Evolutionary conservation across 768 basidiomycete species (phyloP).

Genomic region (Leccinum uliginosum): DNA sequence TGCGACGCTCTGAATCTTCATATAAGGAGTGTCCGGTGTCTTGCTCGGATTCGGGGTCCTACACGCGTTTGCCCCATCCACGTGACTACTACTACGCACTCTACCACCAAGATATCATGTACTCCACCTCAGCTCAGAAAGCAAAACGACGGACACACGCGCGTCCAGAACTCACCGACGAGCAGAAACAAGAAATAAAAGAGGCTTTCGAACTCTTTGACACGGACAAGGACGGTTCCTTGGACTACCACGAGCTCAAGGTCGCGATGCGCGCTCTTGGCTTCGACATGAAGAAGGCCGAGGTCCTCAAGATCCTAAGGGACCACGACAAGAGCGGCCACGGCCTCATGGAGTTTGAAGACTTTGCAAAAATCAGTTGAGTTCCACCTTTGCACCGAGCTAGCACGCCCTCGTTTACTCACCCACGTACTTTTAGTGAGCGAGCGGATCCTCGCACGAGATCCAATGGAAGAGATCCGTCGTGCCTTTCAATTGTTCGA

Average conservation of each 20-base stretch:
- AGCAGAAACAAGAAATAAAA: slow-evolving; percentile 94
- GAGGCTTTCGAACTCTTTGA: slow-evolving; percentile 99
- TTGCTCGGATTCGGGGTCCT: slow-evolving; percentile 22
- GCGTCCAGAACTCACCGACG: slow-evolving; percentile 81
- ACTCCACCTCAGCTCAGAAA: slow-evolving; percentile 63
- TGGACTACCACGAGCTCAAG: slow-evolving; percentile 99
- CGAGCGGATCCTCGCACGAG: slow-evolving; percentile 86
- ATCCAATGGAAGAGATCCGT: slow-evolving; percentile 95
- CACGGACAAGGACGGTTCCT: slow-evolving; percentile 92
- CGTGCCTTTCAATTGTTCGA: slow-evolving; percentile 97
- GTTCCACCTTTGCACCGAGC: slow-evolving; percentile 20
- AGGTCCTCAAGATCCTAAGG: slow-evolving; percentile 89
- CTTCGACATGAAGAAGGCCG: slow-evolving; percentile 97
- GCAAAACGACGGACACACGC: slow-evolving; percentile 69
- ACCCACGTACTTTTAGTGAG: slow-evolving; percentile 61
- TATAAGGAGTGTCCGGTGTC: neutral
- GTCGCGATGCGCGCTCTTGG: slow-evolving; percentile 98
- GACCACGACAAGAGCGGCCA: slow-evolving; percentile 85
- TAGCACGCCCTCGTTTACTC: slow-evolving; percentile 8
- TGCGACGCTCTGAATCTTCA: neutral
- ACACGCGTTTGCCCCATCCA: slow-evolving; percentile 25
- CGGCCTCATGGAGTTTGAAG: slow-evolving; percentile 86
- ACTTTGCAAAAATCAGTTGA: slow-evolving; percentile 91
- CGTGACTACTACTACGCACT: slow-evolving; percentile 21
- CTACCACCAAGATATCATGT: slow-evolving; percentile 33